Percentiles rank a stretch among this genome's conserved stretches.
Conservation (phyloP, 169 alveolate genomes). For the Plasmodium fragile region DNA sequence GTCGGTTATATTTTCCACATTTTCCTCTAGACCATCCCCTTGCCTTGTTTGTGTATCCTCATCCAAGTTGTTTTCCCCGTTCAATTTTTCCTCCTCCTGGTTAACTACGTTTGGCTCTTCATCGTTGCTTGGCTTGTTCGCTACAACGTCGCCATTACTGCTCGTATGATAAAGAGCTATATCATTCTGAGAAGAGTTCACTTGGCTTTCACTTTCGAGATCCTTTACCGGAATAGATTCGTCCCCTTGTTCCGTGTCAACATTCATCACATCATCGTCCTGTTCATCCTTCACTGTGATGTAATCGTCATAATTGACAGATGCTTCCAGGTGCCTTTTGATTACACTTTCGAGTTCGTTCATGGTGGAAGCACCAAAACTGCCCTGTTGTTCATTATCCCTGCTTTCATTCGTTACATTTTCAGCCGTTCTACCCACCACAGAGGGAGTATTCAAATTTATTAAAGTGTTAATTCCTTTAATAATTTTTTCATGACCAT, state of each 20-base stretch:
- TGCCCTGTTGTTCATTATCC: neutral
- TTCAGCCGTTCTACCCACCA: neutral
- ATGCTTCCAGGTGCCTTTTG: neutral
- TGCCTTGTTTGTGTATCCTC: neutral
- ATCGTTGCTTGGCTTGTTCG: neutral
- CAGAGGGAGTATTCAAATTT: constrained; percentile 14
- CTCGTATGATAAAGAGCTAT: neutral
- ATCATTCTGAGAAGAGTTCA: neutral
- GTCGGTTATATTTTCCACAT: neutral
- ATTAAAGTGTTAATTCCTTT: constrained; percentile 51
- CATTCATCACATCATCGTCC: constrained; percentile 7
- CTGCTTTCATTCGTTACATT: neutral
- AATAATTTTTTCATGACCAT: constrained; percentile 36
- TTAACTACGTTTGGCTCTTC: neutral
- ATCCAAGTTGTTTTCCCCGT: neutral
- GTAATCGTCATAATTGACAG: constrained; percentile 38
- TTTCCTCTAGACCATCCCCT: neutral
- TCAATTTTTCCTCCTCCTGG: neutral
- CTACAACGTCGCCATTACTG: neutral
- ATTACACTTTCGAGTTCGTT: constrained; percentile 5
- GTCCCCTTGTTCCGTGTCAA: neutral
- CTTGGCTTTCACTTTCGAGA: neutral
- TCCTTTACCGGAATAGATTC: neutral
- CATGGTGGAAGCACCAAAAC: neutral
- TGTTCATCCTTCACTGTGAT: constrained; percentile 24